phyloP scores from a whole-genome alignment of 2,329 filamentous ascomycete genomes.

The Aureobasidium lini region DNA sequence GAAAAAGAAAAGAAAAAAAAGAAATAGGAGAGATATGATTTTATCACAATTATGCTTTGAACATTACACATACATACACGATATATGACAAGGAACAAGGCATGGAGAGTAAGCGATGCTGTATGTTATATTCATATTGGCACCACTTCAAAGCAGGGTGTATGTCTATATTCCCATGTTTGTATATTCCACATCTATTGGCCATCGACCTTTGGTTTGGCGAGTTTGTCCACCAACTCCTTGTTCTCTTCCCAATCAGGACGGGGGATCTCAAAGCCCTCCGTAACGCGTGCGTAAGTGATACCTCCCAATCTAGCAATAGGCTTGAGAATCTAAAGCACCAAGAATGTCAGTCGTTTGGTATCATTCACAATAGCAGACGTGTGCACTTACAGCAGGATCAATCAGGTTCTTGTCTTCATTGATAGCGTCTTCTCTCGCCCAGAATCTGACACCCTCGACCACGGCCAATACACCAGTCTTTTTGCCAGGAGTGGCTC shows the following conservation, averaged over 20 bases:
- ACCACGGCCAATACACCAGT: slow-evolving; percentile 67
- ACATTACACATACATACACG: too few species aligned
- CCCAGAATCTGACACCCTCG: slow-evolving; percentile 84
- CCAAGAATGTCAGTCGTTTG: slow-evolving; percentile 11
- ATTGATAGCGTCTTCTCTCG: slow-evolving; percentile 78
- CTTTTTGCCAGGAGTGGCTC: slow-evolving; percentile 62
- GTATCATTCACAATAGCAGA: background rate
- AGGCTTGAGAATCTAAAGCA: slow-evolving; percentile 57
- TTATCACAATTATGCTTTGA: too few species aligned
- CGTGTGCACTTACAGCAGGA: slow-evolving; percentile 47
- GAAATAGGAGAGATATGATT: too few species aligned
- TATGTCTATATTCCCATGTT: too few species aligned
- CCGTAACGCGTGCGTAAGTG: slow-evolving; percentile 64
- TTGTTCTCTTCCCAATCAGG: slow-evolving; percentile 43
- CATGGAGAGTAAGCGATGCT: too few species aligned
- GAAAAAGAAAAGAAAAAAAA: too few species aligned
- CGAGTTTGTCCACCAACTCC: slow-evolving; percentile 45
- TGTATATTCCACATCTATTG: slow-evolving; percentile 20
- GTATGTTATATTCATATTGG: too few species aligned
- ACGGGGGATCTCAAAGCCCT: slow-evolving; percentile 64
- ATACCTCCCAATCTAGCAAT: slow-evolving; percentile 78
- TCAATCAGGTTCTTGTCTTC: slow-evolving; percentile 68
- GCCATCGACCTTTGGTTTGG: slow-evolving; percentile 39
- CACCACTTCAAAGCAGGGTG: too few species aligned
- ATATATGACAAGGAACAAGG: too few species aligned